Conservation (phyloP, 257 asterid genomes). For the Mitragyna speciosa region DNA sequence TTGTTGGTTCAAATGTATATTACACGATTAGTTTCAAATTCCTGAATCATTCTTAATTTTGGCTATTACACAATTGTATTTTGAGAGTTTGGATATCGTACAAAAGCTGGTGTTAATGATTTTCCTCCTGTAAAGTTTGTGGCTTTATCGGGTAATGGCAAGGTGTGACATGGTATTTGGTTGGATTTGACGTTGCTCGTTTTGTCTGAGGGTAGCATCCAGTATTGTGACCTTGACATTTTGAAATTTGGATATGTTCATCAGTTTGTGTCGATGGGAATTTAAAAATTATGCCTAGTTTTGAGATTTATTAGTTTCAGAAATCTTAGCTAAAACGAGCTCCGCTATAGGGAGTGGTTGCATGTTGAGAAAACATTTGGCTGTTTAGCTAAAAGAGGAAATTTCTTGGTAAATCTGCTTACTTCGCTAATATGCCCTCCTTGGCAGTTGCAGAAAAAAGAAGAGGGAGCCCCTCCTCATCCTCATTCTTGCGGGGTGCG, state of each 20-base stretch:
- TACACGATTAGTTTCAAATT: background rate
- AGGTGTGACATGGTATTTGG: background rate
- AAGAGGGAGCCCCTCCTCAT: slow-evolving; percentile 72
- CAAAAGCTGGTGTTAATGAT: background rate
- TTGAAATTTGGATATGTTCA: background rate
- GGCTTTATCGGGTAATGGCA: background rate
- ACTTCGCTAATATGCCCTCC: background rate
- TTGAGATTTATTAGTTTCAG: background rate
- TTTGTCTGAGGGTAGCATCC: background rate
- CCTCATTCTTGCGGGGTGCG: slow-evolving; percentile 75
- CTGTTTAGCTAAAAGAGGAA: background rate
- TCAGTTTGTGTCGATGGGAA: background rate
- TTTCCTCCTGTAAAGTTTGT: background rate
- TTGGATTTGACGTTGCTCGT: background rate
- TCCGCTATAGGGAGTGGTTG: background rate
- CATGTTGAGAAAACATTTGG: background rate
- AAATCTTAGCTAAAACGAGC: background rate
- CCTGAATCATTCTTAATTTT: background rate
- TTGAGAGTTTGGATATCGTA: background rate
- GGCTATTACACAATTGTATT: background rate
- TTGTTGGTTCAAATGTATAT: background rate
- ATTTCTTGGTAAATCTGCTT: background rate
- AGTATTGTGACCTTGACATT: background rate
- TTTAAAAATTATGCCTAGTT: background rate
- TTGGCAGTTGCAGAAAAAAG: slow-evolving; percentile 34